Conservation (phyloP, 2,329 filamentous ascomycete species). For the Microcera coccophila region DNA sequence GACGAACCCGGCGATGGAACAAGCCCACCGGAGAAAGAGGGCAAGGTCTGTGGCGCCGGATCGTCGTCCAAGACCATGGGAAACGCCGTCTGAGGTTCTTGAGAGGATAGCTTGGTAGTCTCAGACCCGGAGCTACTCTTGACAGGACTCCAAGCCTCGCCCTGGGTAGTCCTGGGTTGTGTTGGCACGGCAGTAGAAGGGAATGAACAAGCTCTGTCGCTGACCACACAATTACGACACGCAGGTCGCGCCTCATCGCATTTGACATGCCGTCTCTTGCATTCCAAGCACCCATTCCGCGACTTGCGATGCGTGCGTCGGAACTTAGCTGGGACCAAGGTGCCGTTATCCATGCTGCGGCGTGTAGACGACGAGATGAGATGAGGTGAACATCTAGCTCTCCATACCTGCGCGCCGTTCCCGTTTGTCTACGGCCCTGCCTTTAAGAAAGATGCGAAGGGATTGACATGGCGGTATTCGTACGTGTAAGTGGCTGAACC, state of each 20-base stretch:
- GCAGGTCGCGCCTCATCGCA: constrained; percentile 41
- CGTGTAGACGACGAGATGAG: no score
- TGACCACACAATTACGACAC: constrained; percentile 39
- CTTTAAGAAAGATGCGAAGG: not conserved
- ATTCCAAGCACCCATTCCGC: constrained; percentile 39
- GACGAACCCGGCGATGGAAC: constrained; percentile 14
- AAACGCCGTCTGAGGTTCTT: constrained; percentile 14
- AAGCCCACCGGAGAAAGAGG: constrained; percentile 21
- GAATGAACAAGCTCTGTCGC: constrained; percentile 36
- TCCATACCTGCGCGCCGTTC: no score
- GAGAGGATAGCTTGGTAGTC: constrained; percentile 7
- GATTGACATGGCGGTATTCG: no score
- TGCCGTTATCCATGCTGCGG: constrained; percentile 7
- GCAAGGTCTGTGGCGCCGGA: constrained; percentile 17
- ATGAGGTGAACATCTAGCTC: no score
- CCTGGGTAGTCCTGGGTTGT: constrained; percentile 1
- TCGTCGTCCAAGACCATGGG: constrained; percentile 5
- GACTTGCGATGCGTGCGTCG: constrained; percentile 39
- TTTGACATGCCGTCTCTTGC: constrained; percentile 40
- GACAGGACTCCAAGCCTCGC: constrained; percentile 20
- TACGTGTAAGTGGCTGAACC: no score
- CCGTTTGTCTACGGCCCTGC: not conserved
- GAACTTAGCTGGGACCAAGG: constrained; percentile 25
- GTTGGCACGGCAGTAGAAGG: constrained; percentile 13
- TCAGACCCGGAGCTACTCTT: constrained; percentile 18